Percentiles rank a stretch among this genome's conserved stretches.
phyloP scores from a whole-genome alignment of 495 filamentous ascomycete species.

The Venustampulla echinocandica region DNA sequence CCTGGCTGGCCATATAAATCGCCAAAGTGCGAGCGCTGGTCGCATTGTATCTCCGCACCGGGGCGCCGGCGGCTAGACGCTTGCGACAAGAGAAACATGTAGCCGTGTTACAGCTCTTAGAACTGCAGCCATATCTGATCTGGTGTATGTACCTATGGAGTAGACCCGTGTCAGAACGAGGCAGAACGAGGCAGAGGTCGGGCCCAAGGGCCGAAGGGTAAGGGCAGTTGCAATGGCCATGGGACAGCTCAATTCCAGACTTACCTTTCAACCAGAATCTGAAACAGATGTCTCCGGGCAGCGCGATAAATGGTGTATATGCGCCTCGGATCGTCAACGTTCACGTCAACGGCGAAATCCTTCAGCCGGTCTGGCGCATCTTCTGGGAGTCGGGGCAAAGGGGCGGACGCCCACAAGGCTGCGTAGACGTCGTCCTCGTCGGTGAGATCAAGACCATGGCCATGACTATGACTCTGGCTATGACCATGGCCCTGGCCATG shows the following conservation, averaged over 20 bases:
- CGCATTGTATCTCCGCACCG: conserved; percentile 61
- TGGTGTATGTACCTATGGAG: conserved; percentile 72
- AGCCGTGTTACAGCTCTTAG: conserved; percentile 58
- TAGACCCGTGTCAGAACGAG: too few relatives aligned
- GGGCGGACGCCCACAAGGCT: conserved; percentile 42
- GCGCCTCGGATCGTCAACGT: conserved; percentile 43
- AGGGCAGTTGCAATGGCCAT: neutral
- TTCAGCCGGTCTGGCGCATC: conserved; percentile 45
- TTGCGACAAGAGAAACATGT: conserved; percentile 75
- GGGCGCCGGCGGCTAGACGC: conserved; percentile 51
- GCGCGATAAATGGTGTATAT: conserved; percentile 44
- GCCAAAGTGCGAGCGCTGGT: conserved; percentile 71
- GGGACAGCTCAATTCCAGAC: conserved; percentile 14
- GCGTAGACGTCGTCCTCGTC: conserved; percentile 28
- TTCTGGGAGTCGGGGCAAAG: conserved; percentile 39
- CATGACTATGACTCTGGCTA: too few relatives aligned
- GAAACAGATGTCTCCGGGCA: conserved; percentile 43
- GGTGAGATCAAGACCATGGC: conserved; percentile 24
- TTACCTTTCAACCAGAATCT: conserved; percentile 45
- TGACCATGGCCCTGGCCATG: too few relatives aligned
- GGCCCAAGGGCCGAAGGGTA: too few relatives aligned
- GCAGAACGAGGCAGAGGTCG: too few relatives aligned
- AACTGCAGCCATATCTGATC: conserved; percentile 72
- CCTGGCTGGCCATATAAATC: conserved; percentile 66
- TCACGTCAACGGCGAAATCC: conserved; percentile 36